phyloP scores from a whole-genome alignment of 2,329 filamentous ascomycete genomes.

The Helotiales sp. region DNA sequence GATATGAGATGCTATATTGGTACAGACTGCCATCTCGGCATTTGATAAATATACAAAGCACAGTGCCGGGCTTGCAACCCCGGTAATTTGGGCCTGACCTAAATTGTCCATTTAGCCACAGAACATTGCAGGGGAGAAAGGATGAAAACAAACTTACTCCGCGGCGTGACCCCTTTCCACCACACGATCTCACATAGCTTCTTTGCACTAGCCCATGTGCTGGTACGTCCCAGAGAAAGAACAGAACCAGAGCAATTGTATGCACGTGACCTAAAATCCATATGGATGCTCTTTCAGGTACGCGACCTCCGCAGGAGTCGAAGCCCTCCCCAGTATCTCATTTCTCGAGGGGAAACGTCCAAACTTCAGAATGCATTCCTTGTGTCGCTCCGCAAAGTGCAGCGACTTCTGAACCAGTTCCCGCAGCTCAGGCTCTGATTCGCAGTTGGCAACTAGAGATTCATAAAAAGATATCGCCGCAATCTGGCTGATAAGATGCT shows the following conservation, averaged over 20 bases:
- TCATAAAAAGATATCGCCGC: slow-evolving; percentile 37
- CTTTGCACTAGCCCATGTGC: too few relatives aligned
- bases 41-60: not conserved
- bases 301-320: slow-evolving; percentile 28
- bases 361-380: slow-evolving; percentile 31
- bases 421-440: slow-evolving; percentile 20
- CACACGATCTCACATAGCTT: not conserved
- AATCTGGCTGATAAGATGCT: slow-evolving; percentile 43
- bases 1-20: not conserved
- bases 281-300: slow-evolving; percentile 24
- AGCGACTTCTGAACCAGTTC: slow-evolving; percentile 16
- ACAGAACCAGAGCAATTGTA: not conserved
- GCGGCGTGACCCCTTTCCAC: too few relatives aligned
- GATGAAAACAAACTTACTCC: not conserved
- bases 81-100: not conserved
- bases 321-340: slow-evolving; percentile 16
- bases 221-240: too few relatives aligned
- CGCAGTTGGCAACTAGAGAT: slow-evolving; percentile 30
- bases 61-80: not conserved
- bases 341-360: slow-evolving; percentile 38
- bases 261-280: slow-evolving; percentile 18
- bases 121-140: not conserved
- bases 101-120: not conserved
- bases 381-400: slow-evolving; percentile 19
- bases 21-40: not conserved